Base-by-base conservation (phyloP, 2,329 filamentous ascomycete species). In the Botrytis paeoniae region DNA sequence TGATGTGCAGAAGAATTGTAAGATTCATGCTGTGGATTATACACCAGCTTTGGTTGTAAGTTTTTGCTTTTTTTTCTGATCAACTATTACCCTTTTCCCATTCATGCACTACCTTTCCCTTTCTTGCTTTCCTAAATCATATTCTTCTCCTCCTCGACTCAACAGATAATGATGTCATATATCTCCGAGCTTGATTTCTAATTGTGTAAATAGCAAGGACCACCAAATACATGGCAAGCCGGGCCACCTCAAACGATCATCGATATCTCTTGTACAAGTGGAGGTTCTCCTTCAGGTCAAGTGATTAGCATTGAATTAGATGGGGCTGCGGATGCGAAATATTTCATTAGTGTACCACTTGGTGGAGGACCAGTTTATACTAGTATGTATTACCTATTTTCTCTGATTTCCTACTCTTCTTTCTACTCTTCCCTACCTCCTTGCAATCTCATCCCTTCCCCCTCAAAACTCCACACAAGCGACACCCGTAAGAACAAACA, bases 161-260 rank as follows among this genome's bases (percentile, higher is more conserved):
- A 29, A 16, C n/a, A n/a, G 51, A 54, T 3, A 18, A 29, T 8
- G 25, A 18, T 29, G 14, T 54, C 51, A 29, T 29, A 1, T 7
- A 16, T 54, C 14, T n/a, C 6, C 6, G 29, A 29, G 16, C n/a
- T 57, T 29, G 5, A 32, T 18, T 14, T 29, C n/a, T 57, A 10
- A 39, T n/a, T 18, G 10, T 39, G 3, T 62, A 16, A n/a, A 39
- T 5, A 62, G 60, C 22, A 72, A 59, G 75, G 76, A 7, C 74
- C 75, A n/a, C 18, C 70, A 10, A 72, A 75, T 4, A 76, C 75
- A 8, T 79, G 78, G 78, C 72, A 62, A 7, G 72, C 79, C 20
- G 78, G 78, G 3, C 78, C 78, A n/a, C 78, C 78, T 29, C 75
- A 79, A 51, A 79, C 75, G 1, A 75, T 79, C 41, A 73, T 57